A percentile compares a stretch with the other conserved stretches of the same genome.
phyloP scores from a whole-genome alignment of 2,329 filamentous ascomycete species.

The Hysterium pulicare region DNA sequence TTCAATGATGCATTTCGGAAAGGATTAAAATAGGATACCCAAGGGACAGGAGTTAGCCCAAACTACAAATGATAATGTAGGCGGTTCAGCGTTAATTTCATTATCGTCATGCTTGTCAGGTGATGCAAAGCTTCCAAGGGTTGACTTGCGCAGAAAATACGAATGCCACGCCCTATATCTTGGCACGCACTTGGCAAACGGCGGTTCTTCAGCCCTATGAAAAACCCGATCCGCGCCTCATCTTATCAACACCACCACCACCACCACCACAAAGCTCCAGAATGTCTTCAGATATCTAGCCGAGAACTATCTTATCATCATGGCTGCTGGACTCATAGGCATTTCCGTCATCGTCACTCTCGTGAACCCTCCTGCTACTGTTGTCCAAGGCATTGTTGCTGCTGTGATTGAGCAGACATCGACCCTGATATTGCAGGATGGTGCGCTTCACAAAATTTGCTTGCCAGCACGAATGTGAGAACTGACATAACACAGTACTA shows the following conservation, averaged over 20 bases:
- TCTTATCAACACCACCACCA: not conserved
- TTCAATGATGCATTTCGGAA: not conserved
- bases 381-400: conserved; percentile 67
- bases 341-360: conserved; percentile 73
- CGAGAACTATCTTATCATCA: conserved; percentile 34
- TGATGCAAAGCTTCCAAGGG: conserved; percentile 10
- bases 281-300: not conserved
- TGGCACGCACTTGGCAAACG: not conserved
- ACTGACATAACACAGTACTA: conserved; percentile 31
- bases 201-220: not conserved
- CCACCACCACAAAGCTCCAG: not conserved
- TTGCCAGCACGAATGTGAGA: conserved; percentile 2
- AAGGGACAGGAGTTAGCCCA: no score
- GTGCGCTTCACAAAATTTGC: conserved; percentile 44
- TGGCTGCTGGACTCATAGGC: conserved; percentile 71
- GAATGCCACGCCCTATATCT: not conserved
- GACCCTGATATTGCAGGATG: conserved; percentile 66
- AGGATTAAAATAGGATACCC: conserved; percentile 10
- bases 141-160: no score
- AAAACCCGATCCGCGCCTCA: no score
- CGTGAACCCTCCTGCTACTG: conserved; percentile 59
- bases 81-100: no score
- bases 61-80: no score
- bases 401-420: conserved; percentile 62
- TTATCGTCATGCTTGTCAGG: conserved; percentile 1